Evolutionary conservation across 2,329 filamentous ascomycete species (phyloP), one percentile per base, ranked within the genome.

Genomic region (Fusarium neocosmosporiellum): DNA sequence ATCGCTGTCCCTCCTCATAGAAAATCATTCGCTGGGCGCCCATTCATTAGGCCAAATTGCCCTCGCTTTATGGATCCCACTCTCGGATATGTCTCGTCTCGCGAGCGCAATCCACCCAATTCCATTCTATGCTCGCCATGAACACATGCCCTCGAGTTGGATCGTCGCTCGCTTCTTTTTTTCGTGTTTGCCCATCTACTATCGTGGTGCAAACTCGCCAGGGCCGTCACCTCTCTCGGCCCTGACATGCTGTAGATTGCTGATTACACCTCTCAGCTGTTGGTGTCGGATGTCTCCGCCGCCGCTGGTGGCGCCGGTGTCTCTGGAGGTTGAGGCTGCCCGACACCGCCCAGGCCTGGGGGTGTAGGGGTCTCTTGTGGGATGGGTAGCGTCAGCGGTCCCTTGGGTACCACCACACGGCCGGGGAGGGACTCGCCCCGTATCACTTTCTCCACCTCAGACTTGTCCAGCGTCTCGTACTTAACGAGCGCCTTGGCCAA

Each of bases 381-480:
- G 10, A 84, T 79, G 6, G 83, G 83, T 50, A 85, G 66, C 27
- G 80, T 78, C 77, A 85, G 67, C 1, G 83, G 83, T 5, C 83
- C 83, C 66, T 82, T 83, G 0, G 94, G 94, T 18, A 96, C 75
- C 14, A 80, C 77, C 46, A 78, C 83, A 68, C 94, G 93, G 53
- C 89, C 88, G 1, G 91, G 87, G 39, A 99, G 85, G 79, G 93
- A 92, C 84, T 98, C 94, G 37, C 96, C 96, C 60, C 89, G 90
- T 72, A 99, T 91, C 7, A 98, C 94, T 85, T 93, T 94, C 81
- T 95, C 91, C 71, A 98, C 97, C 82, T 99, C 96, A 4, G 93
- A 91, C 81, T 92, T 93, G 81, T 93, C 93, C 59, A 99, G 85
- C 0, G 95, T 98, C 86, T 99, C 96, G 82, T 98, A 98, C 82